These are phyloP conservation scores for Nadsonia fulvescens DNA, from an alignment of 805 yeast species.

Conservation along the genomic window DNA sequence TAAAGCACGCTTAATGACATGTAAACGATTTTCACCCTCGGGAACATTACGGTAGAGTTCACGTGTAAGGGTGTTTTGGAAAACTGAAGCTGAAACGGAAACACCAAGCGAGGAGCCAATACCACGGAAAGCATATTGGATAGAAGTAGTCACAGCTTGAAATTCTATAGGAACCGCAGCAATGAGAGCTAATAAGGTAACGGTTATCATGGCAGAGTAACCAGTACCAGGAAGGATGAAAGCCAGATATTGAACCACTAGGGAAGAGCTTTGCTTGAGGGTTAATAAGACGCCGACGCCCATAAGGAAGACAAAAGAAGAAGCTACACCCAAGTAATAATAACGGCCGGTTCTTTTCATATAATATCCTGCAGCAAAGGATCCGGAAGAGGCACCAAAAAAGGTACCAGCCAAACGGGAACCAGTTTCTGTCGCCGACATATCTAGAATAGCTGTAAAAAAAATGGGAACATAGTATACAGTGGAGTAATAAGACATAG, in stretches of 20 bases:
- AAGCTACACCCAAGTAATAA: slow-evolving; percentile 25
- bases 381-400: slow-evolving; percentile 48
- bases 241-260: slow-evolving; percentile 25
- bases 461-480: slow-evolving; percentile 58
- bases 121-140: slow-evolving; percentile 75
- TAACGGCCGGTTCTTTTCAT: slow-evolving; percentile 56
- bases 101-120: slow-evolving; percentile 80
- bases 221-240: slow-evolving; percentile 44
- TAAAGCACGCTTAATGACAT: slow-evolving; percentile 24
- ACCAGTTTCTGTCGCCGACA: slow-evolving; percentile 41
- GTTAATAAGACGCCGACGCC: slow-evolving; percentile 27
- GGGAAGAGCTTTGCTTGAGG: slow-evolving; percentile 11
- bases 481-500: slow-evolving; percentile 48
- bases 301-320: slow-evolving; percentile 26
- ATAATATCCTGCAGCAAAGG: slow-evolving; percentile 45
- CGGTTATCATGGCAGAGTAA: slow-evolving; percentile 48
- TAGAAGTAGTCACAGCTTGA: slow-evolving; percentile 78
- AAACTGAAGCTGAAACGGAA: slow-evolving; percentile 46
- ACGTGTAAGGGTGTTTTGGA: slow-evolving; percentile 29
- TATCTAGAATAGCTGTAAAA: slow-evolving; percentile 34
- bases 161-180: slow-evolving; percentile 50
- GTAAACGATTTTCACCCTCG: slow-evolving; percentile 16
- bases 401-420: slow-evolving; percentile 34
- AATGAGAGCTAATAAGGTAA: slow-evolving; percentile 55
- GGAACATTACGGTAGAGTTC: slow-evolving; percentile 15